Percentiles rank a stretch among this genome's conserved stretches.
Conservation (phyloP, 164 flowering plant genomes). For the Saururus chinensis region DNA sequence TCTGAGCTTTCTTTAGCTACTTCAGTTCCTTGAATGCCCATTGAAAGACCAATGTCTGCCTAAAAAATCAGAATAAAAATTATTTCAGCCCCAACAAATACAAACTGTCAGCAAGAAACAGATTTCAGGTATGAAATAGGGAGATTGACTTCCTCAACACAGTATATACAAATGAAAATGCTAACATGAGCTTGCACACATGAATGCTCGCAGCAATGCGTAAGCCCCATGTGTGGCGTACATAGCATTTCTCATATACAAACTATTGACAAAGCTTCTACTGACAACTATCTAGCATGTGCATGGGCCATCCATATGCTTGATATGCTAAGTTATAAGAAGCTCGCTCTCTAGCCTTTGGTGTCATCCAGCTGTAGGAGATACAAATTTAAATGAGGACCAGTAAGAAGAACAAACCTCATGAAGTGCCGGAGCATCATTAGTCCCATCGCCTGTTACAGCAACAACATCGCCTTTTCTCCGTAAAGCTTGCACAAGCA, state of each 20-base stretch:
- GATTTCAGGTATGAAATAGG: background rate
- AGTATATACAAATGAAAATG: too few relatives aligned
- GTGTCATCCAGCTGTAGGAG: background rate
- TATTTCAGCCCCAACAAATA: background rate
- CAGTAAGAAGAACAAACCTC: conserved; percentile 39
- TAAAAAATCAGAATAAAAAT: conserved; percentile 16
- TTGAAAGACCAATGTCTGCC: conserved; percentile 98
- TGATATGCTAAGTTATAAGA: background rate
- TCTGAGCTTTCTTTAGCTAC: conserved; percentile 98
- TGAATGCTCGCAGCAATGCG: too few relatives aligned
- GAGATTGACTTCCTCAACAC: too few relatives aligned
- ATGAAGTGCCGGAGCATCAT: conserved; percentile 97
- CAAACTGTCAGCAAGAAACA: background rate
- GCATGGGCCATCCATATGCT: background rate
- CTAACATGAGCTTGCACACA: too few relatives aligned
- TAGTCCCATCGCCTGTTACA: conserved; percentile 98
- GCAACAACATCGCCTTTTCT: conserved; percentile 82
- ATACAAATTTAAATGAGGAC: too few relatives aligned
- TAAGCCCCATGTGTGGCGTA: too few relatives aligned
- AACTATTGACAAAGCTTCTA: too few relatives aligned
- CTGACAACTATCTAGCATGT: background rate
- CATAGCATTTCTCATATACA: too few relatives aligned
- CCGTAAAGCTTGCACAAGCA: conserved; percentile 83
- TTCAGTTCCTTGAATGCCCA: conserved; percentile 96
- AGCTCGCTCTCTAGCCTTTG: background rate